Percentiles rank a stretch among this genome's conserved stretches.
Conservation (phyloP, 352 stramenopile species). For the Plasmopara halstedii region DNA sequence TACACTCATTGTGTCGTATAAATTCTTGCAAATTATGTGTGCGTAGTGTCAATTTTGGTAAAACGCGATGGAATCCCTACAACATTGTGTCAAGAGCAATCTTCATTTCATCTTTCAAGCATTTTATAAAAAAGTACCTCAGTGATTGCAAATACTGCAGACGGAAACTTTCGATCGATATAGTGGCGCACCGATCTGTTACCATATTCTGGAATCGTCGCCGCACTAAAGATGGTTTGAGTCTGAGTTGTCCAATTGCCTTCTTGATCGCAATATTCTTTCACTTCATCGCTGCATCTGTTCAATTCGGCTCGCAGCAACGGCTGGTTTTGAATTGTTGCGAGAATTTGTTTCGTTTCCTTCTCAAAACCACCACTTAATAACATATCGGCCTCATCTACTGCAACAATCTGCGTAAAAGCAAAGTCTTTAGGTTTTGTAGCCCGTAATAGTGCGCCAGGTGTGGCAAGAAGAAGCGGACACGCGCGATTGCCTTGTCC, state of each 20-base stretch:
- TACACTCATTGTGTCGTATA: conserved; percentile 6
- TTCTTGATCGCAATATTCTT: conserved; percentile 14
- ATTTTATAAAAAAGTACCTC: conserved; percentile 31
- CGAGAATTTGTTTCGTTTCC: conserved; percentile 76
- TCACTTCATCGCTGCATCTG: conserved; percentile 11
- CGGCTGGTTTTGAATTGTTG: conserved; percentile 74
- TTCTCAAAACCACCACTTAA: conserved; percentile 64
- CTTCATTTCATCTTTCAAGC: no score
- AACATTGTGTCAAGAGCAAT: conserved; percentile 3
- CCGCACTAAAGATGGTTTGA: conserved; percentile 75
- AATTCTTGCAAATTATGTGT: conserved; percentile 37
- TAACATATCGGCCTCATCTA: conserved; percentile 81
- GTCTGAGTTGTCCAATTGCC: conserved; percentile 17
- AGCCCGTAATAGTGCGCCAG: conserved; percentile 50
- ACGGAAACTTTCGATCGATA: conserved; percentile 73
- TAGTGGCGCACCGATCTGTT: conserved; percentile 60
- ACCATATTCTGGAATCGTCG: conserved; percentile 76
- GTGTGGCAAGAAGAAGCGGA: conserved; percentile 59
- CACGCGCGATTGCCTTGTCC: conserved; percentile 19
- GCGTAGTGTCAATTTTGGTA: conserved; percentile 38
- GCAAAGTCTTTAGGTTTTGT: conserved; percentile 63
- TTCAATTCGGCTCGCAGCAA: conserved; percentile 42
- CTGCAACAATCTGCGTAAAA: conserved; percentile 63
- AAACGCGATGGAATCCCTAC: conserved; percentile 65
- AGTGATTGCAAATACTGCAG: conserved; percentile 51